Percentiles rank a stretch among this genome's conserved stretches.
Conservation (phyloP, 805 yeast species). For the Hanseniaspora hatyaiensis region DNA sequence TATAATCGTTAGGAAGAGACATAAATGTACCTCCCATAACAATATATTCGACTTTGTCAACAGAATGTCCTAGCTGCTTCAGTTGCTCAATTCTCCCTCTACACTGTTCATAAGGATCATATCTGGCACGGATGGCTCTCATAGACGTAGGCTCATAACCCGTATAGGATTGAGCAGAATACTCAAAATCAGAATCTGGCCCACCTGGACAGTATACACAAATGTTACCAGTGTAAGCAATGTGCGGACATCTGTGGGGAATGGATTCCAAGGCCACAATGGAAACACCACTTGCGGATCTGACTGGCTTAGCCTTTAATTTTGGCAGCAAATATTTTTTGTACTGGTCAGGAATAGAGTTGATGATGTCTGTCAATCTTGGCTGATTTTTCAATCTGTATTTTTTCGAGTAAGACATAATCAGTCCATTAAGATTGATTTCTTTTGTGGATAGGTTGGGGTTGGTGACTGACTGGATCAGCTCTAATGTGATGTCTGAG, state of each 20-base stretch:
- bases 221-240: slow-evolving; percentile 95
- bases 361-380: slow-evolving; percentile 83
- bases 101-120: slow-evolving; percentile 97
- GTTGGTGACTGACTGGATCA: slow-evolving; percentile 62
- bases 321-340: slow-evolving; percentile 84
- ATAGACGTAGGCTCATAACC: slow-evolving; percentile 98
- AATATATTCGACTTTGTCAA: slow-evolving; percentile 94
- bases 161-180: slow-evolving; percentile 94
- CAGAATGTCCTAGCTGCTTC: slow-evolving; percentile 87
- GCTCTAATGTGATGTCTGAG: slow-evolving; percentile 78
- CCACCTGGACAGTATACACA: slow-evolving; percentile 99
- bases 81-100: slow-evolving; percentile 94
- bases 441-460: slow-evolving; percentile 42
- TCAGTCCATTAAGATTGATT: slow-evolving; percentile 80
- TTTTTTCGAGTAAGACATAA: slow-evolving; percentile 74
- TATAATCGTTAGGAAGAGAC: slow-evolving; percentile 80
- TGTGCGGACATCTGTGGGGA: slow-evolving; percentile 98
- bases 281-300: slow-evolving; percentile 97
- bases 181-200: slow-evolving; percentile 95
- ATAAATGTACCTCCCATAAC: slow-evolving; percentile 99
- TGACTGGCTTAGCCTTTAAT: slow-evolving; percentile 93
- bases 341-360: slow-evolving; percentile 92
- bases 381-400: slow-evolving; percentile 89
- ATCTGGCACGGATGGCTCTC: slow-evolving; percentile 98
- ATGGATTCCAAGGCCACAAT: slow-evolving; percentile 99